Evolutionary conservation across 2,329 filamentous ascomycete genomes (phyloP), one percentile per base, ranked within the genome.

Genomic region (Colletotrichum lindemuthianum): DNA sequence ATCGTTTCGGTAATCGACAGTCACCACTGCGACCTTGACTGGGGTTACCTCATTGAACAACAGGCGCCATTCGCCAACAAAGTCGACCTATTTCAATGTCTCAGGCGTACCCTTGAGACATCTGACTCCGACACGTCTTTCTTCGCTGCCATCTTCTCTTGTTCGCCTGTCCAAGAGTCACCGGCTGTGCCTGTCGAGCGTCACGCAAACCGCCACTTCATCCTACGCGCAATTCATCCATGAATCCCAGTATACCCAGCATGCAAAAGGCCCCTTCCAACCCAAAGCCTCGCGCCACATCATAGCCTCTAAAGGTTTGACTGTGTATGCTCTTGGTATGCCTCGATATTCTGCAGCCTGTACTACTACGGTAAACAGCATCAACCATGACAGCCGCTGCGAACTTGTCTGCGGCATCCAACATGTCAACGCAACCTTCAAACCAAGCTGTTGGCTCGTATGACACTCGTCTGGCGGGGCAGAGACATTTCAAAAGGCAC

Each of bases 401-500:
- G 52, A 71, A 69, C 34, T 56, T 65, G 41, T 64, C 61, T 55
- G 61, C 70, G 59, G 67, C 75, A 66, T 71, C 75, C 69, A 72
- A 70, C 67, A 78, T 78, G 75, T 70, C 73, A 68, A 72, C 71
- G 59, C 66, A 72, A 57, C 66, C 73, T 57, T 68, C 70, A 51
- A 71, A 76, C 59, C 70, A 73, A 68, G 69, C 69, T 40, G 60
- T 72, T 33, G 69, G 70, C 66, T 65, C 72, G 59, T 63, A 72
- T 48, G 66, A 72, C 63, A 69, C 71, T 57, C 69, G 66, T 66
- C 67, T 72, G 47, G 71, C 69, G 33, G 70, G 69, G 41, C 76
- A 77, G 54, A 75, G 75, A 63, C 78, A 78, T 66, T 82, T 83
- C 73, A 82, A 78, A 69, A 82, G 75, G 68, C 81, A 82, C 72